phyloP scores from a whole-genome alignment of 1,139 yeast genomes.

The Saccharomycopsis hybrid region DNA sequence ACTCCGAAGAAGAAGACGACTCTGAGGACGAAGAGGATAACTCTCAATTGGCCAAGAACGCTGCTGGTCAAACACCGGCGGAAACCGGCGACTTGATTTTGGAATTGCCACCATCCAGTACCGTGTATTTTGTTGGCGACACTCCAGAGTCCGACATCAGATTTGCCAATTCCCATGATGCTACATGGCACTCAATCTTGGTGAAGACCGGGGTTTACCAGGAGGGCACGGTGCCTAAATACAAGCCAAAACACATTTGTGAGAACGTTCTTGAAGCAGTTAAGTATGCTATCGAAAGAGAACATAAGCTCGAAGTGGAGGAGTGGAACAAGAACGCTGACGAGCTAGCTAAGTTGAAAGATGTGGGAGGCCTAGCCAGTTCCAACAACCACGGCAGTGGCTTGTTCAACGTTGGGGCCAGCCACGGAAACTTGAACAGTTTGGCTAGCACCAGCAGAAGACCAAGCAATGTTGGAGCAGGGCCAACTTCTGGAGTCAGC shows the following conservation, averaged over 20 bases:
- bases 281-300: conserved; percentile 74
- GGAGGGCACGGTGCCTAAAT: conserved; percentile 71
- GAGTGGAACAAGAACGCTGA: conserved; percentile 49
- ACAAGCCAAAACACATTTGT: conserved; percentile 67
- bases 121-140: conserved; percentile 85
- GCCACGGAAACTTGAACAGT: neutral
- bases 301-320: conserved; percentile 59
- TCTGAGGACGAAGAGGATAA: conserved; percentile 30
- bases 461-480: neutral
- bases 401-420: neutral
- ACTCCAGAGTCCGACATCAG: conserved; percentile 89
- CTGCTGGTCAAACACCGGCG: conserved; percentile 4
- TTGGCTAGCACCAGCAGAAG: neutral
- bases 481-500: neutral
- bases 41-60: neutral
- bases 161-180: conserved; percentile 81
- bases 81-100: conserved; percentile 23
- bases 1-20: conserved; percentile 25
- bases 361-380: neutral
- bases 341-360: conserved; percentile 13
- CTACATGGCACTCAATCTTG: conserved; percentile 75
- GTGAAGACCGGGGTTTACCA: conserved; percentile 86
- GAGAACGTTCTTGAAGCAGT: conserved; percentile 77
- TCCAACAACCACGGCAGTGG: no score
- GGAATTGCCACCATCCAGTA: conserved; percentile 74